Evolutionary conservation across 1,284 basidiomycete genomes (phyloP), one percentile per base, ranked within the genome.

Genomic region (Puccinia sorghi): DNA sequence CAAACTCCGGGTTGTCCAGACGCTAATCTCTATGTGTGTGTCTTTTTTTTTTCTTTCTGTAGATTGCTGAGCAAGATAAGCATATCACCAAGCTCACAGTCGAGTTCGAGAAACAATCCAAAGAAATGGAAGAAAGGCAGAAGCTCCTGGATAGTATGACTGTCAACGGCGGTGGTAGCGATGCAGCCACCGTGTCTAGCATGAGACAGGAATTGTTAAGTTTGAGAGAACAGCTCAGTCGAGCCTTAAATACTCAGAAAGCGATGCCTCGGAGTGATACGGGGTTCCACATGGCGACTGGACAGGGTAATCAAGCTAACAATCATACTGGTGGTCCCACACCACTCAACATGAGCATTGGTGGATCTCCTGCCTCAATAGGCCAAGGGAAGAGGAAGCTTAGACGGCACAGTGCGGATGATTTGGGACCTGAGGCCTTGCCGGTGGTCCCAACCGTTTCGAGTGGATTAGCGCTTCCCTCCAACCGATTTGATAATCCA

Each of bases 151-250:
- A 87, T 72, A 71, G 64, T 64, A 71, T 79, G 67, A 81, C 81
- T 5, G 82, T 83, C 15, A 86, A 84, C 39, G 81, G 85, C 0
- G 80, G 85, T 1, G 76, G 72, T 27, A 81, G 80, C 72, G 83
- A 84, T 81, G 81, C 82, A 50, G 81, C 82, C 3, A 91, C 95
- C 39, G 93, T 98, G 80, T 87, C 90, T 80, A 91, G 91, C 0
- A 89, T 99, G 83, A 93, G 97, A 85, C 92, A 89, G 82, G 97
- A 99, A 87, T 90, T 99, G 80, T 90, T 91, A 84, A 90, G 87
- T 81, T 87, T 99, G 71, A 92, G 94, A 80, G 97, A 99, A 84
- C 96, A 99, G 84, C 90, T 99, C 81, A 94, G 95, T 83, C 90
- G 97, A 41, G 91, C 94, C 25, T 94, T 79, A 94, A 83, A 93